These are phyloP conservation scores for Globomyces pollinis-pini DNA, from an alignment of 192 early-diverging fungal species.

Conservation along the genomic window DNA sequence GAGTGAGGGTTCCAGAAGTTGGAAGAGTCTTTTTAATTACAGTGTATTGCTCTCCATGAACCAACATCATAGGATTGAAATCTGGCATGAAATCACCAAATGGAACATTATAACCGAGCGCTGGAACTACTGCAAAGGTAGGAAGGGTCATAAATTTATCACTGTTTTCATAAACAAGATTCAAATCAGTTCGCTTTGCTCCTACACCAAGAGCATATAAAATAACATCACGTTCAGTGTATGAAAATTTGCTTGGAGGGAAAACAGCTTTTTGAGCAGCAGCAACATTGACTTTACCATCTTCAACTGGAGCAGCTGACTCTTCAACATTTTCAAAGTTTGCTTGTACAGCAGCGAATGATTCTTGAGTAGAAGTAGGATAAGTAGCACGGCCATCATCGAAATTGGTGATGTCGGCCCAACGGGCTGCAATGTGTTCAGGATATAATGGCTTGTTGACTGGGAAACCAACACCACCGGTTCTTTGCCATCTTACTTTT, in stretches of 20 bases:
- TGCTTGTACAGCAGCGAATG: constrained; percentile 72
- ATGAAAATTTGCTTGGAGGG: constrained; percentile 52
- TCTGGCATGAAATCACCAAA: constrained; percentile 65
- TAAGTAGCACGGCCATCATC: constrained; percentile 91
- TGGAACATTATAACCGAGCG: constrained; percentile 59
- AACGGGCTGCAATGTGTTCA: constrained; percentile 75
- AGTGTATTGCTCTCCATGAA: constrained; percentile 98
- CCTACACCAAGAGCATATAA: constrained; percentile 95
- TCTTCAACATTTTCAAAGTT: constrained; percentile 69
- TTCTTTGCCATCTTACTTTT: constrained; percentile 86
- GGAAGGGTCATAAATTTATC: constrained; percentile 82
- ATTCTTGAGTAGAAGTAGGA: constrained; percentile 68
- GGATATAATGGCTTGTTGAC: constrained; percentile 70
- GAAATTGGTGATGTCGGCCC: constrained; percentile 82
- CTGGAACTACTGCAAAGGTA: constrained; percentile 85
- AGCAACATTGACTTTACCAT: constrained; percentile 49
- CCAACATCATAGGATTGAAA: constrained; percentile 93
- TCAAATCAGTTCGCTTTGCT: constrained; percentile 75
- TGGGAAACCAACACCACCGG: constrained; percentile 89
- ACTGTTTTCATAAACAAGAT: constrained; percentile 86
- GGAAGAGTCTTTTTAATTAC: constrained; percentile 81
- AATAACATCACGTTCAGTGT: constrained; percentile 83
- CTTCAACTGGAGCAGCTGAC: not conserved
- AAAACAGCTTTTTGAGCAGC: constrained; percentile 45
- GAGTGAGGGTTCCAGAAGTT: constrained; percentile 69